phyloP scores from a whole-genome alignment of 345 rosid genomes.

The Reutealis trisperma region DNA sequence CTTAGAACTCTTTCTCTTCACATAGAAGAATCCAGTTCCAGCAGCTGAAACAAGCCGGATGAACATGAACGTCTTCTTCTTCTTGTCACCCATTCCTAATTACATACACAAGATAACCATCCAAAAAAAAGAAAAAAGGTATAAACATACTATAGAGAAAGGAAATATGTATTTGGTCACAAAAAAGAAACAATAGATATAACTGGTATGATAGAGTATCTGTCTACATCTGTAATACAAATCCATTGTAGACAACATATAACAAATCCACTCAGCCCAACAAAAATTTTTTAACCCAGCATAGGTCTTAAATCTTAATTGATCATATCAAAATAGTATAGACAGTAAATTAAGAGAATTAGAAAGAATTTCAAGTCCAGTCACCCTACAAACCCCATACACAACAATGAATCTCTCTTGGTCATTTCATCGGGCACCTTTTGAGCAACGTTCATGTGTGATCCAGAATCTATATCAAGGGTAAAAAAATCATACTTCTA shows the following conservation, averaged over 20 bases:
- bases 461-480: neutral
- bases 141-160: neutral
- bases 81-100: slow-evolving; percentile 76
- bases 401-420: neutral
- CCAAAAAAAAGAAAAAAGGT: neutral
- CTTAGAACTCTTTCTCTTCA: slow-evolving; percentile 84
- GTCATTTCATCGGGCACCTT: slow-evolving; percentile 18
- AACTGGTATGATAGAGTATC: neutral
- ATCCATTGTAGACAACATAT: neutral
- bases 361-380: neutral
- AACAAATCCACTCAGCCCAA: neutral
- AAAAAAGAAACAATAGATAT: neutral
- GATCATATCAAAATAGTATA: neutral
- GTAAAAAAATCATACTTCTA: neutral
- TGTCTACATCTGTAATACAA: neutral
- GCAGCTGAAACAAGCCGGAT: slow-evolving; percentile 92
- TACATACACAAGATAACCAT: neutral
- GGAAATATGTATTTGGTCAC: neutral
- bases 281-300: neutral
- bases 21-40: slow-evolving; percentile 96
- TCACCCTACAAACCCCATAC: neutral
- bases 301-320: neutral
- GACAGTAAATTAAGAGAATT: neutral
- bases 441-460: neutral
- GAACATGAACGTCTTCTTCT: slow-evolving; percentile 87